These are phyloP conservation scores for Imleria badia DNA, from an alignment of 768 basidiomycete genomes.

Conservation along the genomic window DNA sequence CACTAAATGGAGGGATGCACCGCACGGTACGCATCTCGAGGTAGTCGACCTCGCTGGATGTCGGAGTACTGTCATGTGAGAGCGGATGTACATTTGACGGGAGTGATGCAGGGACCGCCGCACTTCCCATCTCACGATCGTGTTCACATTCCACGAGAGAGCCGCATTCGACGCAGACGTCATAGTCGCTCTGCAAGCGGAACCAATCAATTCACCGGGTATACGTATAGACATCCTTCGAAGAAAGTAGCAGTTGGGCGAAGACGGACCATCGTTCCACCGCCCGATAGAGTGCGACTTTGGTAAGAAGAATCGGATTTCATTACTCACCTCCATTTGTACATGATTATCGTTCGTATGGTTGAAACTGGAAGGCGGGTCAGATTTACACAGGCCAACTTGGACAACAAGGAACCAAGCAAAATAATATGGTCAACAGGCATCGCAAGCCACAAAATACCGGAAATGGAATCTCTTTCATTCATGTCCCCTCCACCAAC, in stretches of 20 bases:
- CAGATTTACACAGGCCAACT: conserved; percentile 13
- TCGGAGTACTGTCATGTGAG: conserved; percentile 14
- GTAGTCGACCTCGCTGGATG: conserved; percentile 32
- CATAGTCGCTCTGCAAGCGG: conserved; percentile 58
- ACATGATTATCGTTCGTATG: conserved; percentile 67
- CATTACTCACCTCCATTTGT: conserved; percentile 62
- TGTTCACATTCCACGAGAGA: conserved; percentile 68
- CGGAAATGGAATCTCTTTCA: background rate
- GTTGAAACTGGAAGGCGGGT: conserved; percentile 57
- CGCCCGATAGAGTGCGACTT: conserved; percentile 21
- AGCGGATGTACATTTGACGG: conserved; percentile 3
- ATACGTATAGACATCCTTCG: background rate
- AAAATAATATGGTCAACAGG: background rate
- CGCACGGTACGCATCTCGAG: conserved; percentile 70
- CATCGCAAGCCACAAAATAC: background rate
- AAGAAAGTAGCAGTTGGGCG: background rate
- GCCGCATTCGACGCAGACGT: conserved; percentile 74
- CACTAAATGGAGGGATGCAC: conserved; percentile 46
- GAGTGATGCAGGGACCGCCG: conserved; percentile 1
- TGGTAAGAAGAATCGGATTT: conserved; percentile 14
- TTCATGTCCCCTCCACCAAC: background rate
- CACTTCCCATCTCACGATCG: conserved; percentile 38
- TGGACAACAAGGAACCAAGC: background rate
- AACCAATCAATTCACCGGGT: conserved; percentile 9
- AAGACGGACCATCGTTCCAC: conserved; percentile 2